Conservation (phyloP, 257 asterid genomes). For the Marsdenia floribunda region DNA sequence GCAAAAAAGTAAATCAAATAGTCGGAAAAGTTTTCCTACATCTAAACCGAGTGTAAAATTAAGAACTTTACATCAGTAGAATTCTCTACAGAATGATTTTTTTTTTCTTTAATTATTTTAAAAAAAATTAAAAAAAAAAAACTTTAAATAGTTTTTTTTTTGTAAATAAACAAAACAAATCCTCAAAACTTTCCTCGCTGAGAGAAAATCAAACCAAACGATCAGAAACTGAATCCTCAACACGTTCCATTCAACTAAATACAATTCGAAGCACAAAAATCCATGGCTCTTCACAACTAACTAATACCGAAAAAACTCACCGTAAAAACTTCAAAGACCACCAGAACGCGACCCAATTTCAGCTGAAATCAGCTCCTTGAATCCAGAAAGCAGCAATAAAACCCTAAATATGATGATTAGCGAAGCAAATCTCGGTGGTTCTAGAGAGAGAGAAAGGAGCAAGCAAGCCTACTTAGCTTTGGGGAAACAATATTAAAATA, state of each 20-base stretch:
- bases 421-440: conserved; percentile 48
- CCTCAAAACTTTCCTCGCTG: neutral
- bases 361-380: conserved; percentile 17
- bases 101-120: neutral
- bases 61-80: conserved; percentile 6
- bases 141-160: neutral
- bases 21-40: neutral
- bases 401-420: conserved; percentile 31
- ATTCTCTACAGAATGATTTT: neutral
- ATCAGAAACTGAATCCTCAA: conserved; percentile 7
- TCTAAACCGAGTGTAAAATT: neutral
- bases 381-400: conserved; percentile 15
- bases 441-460: conserved; percentile 29
- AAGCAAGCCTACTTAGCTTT: conserved; percentile 14
- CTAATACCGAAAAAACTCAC: conserved; percentile 36
- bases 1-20: neutral
- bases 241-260: neutral
- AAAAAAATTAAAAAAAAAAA: too few species aligned
- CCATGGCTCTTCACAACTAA: conserved; percentile 11
- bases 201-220: neutral
- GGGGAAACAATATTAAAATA: conserved; percentile 12
- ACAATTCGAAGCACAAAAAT: conserved; percentile 2
- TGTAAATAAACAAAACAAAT: too few species aligned
- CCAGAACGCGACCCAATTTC: conserved; percentile 10
- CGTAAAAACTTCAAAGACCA: conserved; percentile 22